phyloP scores from a whole-genome alignment of 2,329 filamentous ascomycete genomes.

The Sporothrix pallida region DNA sequence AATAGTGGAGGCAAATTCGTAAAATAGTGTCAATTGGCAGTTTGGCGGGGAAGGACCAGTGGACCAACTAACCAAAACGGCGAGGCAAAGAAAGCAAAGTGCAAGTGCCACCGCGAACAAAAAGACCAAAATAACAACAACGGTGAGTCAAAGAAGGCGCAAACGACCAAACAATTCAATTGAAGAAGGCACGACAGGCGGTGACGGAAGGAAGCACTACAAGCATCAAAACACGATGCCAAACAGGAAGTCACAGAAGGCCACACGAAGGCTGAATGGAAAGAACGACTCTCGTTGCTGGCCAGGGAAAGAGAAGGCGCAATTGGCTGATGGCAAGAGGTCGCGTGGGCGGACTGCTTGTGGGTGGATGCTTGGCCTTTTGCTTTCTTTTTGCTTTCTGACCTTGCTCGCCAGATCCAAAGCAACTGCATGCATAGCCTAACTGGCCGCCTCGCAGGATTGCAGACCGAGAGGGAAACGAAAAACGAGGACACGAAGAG shows the following conservation, averaged over 20 bases:
- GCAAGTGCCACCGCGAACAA: neutral
- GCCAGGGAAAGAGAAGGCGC: neutral
- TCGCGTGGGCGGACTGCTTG: neutral
- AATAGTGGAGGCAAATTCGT: conserved; percentile 17
- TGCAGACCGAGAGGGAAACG: neutral
- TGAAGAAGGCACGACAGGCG: neutral
- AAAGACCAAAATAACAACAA: neutral
- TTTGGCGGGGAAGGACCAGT: conserved; percentile 14
- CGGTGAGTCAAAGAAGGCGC: neutral
- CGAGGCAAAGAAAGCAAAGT: conserved; percentile 18
- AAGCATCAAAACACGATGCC: neutral
- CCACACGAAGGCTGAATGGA: neutral
- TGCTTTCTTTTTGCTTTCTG: no score
- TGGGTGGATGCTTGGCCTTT: neutral
- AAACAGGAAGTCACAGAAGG: neutral
- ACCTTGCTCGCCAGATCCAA: no score
- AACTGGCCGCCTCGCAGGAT: neutral
- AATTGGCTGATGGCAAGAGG: conserved; percentile 11
- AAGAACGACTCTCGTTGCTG: neutral
- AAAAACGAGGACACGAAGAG: neutral
- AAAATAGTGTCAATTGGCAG: conserved; percentile 1
- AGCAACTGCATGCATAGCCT: neutral
- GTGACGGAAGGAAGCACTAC: neutral
- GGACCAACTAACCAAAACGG: neutral
- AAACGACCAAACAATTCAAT: neutral